These are phyloP conservation scores for Arthrobotrys conoides DNA, from an alignment of 2,329 filamentous ascomycete genomes.

Conservation along the genomic window DNA sequence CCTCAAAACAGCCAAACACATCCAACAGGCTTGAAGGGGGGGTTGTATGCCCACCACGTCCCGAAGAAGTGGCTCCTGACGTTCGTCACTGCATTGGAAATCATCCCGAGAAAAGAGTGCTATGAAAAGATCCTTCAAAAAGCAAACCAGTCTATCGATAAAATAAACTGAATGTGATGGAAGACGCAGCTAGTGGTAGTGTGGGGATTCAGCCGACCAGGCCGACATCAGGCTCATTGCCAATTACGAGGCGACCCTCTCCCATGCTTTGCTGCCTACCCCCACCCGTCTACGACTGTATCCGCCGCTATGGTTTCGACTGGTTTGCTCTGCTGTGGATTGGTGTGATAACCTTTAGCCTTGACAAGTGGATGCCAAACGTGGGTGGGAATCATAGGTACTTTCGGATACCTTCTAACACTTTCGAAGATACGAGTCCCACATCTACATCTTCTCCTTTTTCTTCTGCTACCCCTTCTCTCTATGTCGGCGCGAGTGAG, in stretches of 20 bases:
- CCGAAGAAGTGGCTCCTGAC: constrained; percentile 51
- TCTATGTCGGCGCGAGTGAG: neutral
- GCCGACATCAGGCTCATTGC: constrained; percentile 52
- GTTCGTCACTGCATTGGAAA: constrained; percentile 28
- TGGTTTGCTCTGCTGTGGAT: constrained; percentile 20
- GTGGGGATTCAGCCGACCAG: constrained; percentile 42
- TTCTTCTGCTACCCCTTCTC: neutral
- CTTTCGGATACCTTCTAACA: constrained; percentile 33
- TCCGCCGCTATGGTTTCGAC: constrained; percentile 41
- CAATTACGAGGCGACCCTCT: constrained; percentile 49
- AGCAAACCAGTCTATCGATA: constrained; percentile 21
- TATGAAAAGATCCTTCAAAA: constrained; percentile 37
- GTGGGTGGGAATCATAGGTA: constrained; percentile 38
- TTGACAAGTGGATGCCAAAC: constrained; percentile 34
- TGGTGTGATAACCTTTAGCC: constrained; percentile 16
- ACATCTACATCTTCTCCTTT: neutral
- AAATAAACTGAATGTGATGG: constrained; percentile 26
- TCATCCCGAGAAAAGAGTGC: constrained; percentile 30
- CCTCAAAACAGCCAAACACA: constrained; percentile 41
- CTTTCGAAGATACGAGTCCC: constrained; percentile 8
- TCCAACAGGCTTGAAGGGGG: neutral
- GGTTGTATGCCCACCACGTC: constrained; percentile 30
- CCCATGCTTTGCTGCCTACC: constrained; percentile 42
- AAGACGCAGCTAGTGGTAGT: constrained; percentile 6
- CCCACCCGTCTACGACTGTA: constrained; percentile 29